These are phyloP conservation scores for Xanthoparmelia taractica DNA, from an alignment of 495 filamentous ascomycete genomes.

Conservation along the genomic window DNA sequence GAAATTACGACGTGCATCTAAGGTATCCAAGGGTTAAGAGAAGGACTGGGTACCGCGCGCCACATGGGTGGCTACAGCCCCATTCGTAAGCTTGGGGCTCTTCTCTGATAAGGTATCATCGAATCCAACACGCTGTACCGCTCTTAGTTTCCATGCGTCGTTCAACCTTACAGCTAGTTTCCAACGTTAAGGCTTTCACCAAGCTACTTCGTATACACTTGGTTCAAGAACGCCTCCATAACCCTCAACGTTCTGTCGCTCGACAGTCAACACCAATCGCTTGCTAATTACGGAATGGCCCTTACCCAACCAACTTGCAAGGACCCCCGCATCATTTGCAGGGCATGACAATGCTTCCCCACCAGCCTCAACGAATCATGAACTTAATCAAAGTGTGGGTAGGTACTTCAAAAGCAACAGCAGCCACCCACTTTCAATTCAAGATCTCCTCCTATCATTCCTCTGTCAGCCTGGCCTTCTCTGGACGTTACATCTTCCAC, in stretches of 20 bases:
- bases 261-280: not conserved
- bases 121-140: not conserved
- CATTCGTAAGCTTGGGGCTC: not conserved
- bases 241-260: not conserved
- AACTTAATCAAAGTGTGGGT: not conserved
- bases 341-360: not conserved
- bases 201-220: not conserved
- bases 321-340: not conserved
- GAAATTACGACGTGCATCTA: not conserved
- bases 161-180: not conserved
- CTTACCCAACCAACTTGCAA: not conserved
- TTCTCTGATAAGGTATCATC: not conserved
- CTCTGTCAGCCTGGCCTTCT: not conserved
- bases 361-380: not conserved
- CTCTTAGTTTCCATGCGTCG: not conserved
- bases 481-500: not conserved
- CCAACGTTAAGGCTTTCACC: not conserved
- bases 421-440: not conserved
- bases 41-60: not conserved
- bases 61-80: not conserved
- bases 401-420: not conserved
- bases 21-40: not conserved
- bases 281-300: not conserved
- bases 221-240: not conserved
- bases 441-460: not conserved